Conservation (phyloP, 352 stramenopile genomes). For the Lagenidium sp. region DNA sequence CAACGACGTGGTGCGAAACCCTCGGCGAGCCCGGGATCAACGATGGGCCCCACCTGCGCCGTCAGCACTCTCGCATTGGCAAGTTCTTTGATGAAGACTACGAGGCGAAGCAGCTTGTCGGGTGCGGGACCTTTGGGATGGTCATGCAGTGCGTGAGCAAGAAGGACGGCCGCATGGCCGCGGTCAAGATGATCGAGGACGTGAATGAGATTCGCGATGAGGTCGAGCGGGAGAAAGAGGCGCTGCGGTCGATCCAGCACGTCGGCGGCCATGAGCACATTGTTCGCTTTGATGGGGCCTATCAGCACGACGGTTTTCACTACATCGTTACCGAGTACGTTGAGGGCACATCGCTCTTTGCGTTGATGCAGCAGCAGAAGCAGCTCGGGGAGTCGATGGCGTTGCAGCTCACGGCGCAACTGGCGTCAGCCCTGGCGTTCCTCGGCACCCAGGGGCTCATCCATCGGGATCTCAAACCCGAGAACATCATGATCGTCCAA, state of each 20-base stretch:
- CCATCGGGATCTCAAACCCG: conserved; percentile 86
- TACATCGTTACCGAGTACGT: conserved; percentile 81
- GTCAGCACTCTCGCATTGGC: no score
- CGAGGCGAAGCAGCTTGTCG: conserved; percentile 47
- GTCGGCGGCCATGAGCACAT: conserved; percentile 55
- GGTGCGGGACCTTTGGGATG: conserved; percentile 67
- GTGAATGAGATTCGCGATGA: conserved; percentile 39
- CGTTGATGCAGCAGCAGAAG: conserved; percentile 49
- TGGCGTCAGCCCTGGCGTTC: conserved; percentile 62
- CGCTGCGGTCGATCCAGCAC: conserved; percentile 37
- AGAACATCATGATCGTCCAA: conserved; percentile 75
- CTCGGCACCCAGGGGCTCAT: conserved; percentile 46
- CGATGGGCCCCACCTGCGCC: no score
- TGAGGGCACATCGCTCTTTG: conserved; percentile 51
- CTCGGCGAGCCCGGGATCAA: no score
- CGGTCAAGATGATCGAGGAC: conserved; percentile 77
- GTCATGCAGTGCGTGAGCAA: conserved; percentile 79
- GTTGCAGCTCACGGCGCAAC: conserved; percentile 43
- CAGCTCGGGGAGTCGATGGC: conserved; percentile 31
- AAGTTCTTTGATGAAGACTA: conserved; percentile 70
- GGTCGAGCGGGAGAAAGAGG: conserved; percentile 47
- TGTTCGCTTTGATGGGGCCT: conserved; percentile 49
- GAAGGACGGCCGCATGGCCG: conserved; percentile 38
- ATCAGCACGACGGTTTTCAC: conserved; percentile 70
- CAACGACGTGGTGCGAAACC: no score